phyloP scores from a whole-genome alignment of 2,329 filamentous ascomycete species.

The Penicillium fuscoglaucum region DNA sequence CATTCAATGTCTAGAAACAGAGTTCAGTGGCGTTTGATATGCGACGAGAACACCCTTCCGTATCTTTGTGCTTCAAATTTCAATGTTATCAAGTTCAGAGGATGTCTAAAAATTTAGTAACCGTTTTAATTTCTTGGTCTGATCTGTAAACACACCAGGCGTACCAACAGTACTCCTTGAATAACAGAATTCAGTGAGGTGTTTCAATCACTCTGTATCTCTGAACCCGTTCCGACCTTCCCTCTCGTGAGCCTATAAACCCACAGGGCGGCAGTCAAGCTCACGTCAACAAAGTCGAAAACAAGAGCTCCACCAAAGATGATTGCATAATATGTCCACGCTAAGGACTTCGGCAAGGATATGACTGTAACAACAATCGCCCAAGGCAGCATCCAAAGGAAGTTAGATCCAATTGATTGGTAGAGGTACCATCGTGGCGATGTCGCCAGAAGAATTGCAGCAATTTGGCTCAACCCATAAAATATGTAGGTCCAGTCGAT shows the following conservation, averaged over 20 bases:
- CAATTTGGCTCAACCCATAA: no score
- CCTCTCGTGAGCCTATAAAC: slow-evolving; percentile 9
- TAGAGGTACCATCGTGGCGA: slow-evolving; percentile 66
- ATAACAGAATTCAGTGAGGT: neutral
- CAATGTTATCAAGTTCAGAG: neutral
- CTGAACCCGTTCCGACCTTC: neutral
- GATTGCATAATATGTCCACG: slow-evolving; percentile 26
- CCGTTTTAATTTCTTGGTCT: neutral
- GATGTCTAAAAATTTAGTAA: neutral
- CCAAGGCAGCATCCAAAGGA: slow-evolving; percentile 70
- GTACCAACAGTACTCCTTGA: neutral
- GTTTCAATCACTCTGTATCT: neutral
- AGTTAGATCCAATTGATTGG: slow-evolving; percentile 65
- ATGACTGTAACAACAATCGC: slow-evolving; percentile 53
- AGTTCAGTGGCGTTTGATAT: neutral
- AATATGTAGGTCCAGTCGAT: no score
- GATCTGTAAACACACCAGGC: neutral
- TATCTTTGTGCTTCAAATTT: neutral
- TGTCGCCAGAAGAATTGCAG: slow-evolving; percentile 47
- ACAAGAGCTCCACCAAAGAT: slow-evolving; percentile 26
- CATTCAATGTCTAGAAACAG: neutral
- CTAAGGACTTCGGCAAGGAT: slow-evolving; percentile 3
- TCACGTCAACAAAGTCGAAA: slow-evolving; percentile 23
- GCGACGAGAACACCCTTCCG: no score
- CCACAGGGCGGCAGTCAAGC: slow-evolving; percentile 10